These are phyloP conservation scores for Leccinellum luteum DNA, from an alignment of 768 basidiomycete species.

Conservation along the genomic window DNA sequence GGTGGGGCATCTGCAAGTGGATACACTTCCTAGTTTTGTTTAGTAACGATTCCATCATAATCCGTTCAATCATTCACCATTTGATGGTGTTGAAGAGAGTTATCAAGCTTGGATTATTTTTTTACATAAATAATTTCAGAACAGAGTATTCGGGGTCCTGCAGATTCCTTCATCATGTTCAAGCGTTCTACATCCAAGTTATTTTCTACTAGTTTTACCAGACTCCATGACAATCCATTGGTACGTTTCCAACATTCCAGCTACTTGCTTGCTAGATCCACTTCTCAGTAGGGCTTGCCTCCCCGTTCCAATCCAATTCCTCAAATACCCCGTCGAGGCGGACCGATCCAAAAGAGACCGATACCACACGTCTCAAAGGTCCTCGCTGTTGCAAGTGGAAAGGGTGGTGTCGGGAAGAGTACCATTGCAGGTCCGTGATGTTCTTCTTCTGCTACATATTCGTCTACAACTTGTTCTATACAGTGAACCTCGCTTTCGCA, in stretches of 20 bases:
- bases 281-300: slow-evolving; percentile 33
- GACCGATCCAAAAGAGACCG: slow-evolving; percentile 49
- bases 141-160: slow-evolving; percentile 6
- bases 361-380: slow-evolving; percentile 79
- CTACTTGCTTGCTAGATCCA: slow-evolving; percentile 10
- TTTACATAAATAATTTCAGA: no score
- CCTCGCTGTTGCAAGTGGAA: slow-evolving; percentile 85
- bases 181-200: slow-evolving; percentile 11
- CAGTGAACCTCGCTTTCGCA: slow-evolving; percentile 81
- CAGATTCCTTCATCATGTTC: not conserved
- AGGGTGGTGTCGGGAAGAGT: slow-evolving; percentile 95
- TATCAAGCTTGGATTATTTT: not conserved
- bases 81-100: not conserved
- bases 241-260: slow-evolving; percentile 31
- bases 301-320: slow-evolving; percentile 41
- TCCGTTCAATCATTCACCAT: slow-evolving; percentile 12
- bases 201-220: slow-evolving; percentile 15
- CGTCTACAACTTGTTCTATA: slow-evolving; percentile 2
- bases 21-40: slow-evolving; percentile 45
- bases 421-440: slow-evolving; percentile 74
- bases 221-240: slow-evolving; percentile 55
- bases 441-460: not conserved
- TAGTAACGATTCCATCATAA: not conserved
- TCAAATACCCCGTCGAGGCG: slow-evolving; percentile 58
- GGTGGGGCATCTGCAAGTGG: slow-evolving; percentile 55